phyloP scores from a whole-genome alignment of 768 basidiomycete species.

The Trametes cubensis region DNA sequence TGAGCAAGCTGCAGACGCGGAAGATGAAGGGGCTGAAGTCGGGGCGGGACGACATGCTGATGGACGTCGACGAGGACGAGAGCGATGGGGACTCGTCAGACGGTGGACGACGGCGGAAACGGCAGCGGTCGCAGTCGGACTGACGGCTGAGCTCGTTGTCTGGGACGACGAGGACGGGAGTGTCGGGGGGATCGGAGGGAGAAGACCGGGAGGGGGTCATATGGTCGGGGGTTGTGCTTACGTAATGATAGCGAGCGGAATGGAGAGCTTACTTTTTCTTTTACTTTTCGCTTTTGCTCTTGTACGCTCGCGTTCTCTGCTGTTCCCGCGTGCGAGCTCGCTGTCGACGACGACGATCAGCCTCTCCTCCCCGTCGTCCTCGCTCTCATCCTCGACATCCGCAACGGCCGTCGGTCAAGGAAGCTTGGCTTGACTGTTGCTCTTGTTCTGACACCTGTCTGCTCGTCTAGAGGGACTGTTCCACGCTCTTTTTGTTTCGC shows the following conservation, averaged over 20 bases:
- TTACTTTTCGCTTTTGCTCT: neutral
- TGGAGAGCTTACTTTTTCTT: neutral
- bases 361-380: neutral
- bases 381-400: neutral
- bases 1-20: constrained; percentile 81
- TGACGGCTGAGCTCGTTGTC: neutral
- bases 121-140: constrained; percentile 18
- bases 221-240: constrained; percentile 6
- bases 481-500: constrained; percentile 4
- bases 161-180: neutral
- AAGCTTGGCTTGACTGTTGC: neutral
- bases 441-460: constrained; percentile 2
- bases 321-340: constrained; percentile 3
- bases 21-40: constrained; percentile 94
- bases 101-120: constrained; percentile 25
- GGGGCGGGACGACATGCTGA: constrained; percentile 30
- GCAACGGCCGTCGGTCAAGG: neutral
- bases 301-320: constrained; percentile 7
- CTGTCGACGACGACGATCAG: neutral
- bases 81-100: constrained; percentile 1
- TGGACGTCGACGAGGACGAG: constrained; percentile 19
- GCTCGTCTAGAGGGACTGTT: neutral
- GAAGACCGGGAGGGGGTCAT: neutral
- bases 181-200: neutral
- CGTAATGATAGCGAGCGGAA: constrained; percentile 1